Evolutionary conservation across 2,329 filamentous ascomycete species (phyloP).

Genomic region (Lasiodiplodia citricola): DNA sequence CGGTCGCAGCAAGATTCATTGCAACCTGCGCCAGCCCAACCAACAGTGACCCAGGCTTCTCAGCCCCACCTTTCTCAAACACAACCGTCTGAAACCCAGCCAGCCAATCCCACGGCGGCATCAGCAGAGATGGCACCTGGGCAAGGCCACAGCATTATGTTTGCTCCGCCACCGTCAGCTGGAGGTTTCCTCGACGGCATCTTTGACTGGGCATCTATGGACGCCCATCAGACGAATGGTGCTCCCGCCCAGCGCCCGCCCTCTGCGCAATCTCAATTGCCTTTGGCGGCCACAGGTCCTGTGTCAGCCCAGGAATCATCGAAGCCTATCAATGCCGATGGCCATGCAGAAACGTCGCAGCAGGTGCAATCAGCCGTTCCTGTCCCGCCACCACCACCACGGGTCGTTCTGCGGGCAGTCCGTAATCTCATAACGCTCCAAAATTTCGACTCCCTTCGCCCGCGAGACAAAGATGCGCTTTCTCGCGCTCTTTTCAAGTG

Average conservation of each 20-base stretch:
- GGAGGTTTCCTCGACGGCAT: constrained; percentile 44
- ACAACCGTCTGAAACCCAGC: not conserved
- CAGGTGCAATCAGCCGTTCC: constrained; percentile 37
- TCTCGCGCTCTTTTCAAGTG: constrained; percentile 40
- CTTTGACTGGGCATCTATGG: constrained; percentile 40
- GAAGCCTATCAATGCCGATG: constrained; percentile 6
- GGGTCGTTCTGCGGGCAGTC: constrained; percentile 56
- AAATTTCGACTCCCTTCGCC: constrained; percentile 47
- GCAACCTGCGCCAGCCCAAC: constrained; percentile 2
- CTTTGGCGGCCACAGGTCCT: constrained; percentile 38
- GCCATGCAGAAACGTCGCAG: not conserved
- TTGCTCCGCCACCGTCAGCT: constrained; percentile 39
- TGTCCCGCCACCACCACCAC: constrained; percentile 40
- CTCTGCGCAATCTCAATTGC: constrained; percentile 26
- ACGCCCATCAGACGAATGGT: constrained; percentile 8
- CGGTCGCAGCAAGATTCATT: not conserved
- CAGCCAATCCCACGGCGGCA: not conserved
- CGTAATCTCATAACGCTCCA: constrained; percentile 66
- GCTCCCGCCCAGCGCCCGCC: constrained; percentile 24
- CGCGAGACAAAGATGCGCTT: constrained; percentile 31
- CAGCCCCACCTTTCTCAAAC: constrained; percentile 13
- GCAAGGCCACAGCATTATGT: constrained; percentile 36
- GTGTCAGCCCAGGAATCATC: constrained; percentile 60
- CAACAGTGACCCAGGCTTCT: constrained; percentile 1
- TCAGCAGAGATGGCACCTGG: constrained; percentile 12